phyloP scores from a whole-genome alignment of 1,139 yeast species.

The Yamadazyma songkhlaensis region DNA sequence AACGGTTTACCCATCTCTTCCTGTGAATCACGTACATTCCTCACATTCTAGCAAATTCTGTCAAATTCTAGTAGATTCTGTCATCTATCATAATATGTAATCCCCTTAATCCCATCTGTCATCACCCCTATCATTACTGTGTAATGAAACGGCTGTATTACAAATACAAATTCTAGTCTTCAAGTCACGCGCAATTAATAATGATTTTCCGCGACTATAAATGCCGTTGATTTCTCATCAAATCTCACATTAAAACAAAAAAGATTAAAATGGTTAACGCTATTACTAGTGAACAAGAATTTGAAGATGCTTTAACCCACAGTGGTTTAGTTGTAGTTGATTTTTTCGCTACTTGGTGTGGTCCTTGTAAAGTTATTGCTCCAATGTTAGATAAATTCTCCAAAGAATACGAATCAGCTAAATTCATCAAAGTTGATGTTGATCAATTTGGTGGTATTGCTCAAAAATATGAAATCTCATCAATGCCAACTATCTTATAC shows the following conservation, averaged over 20 bases:
- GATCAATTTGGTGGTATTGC: slow-evolving; percentile 73
- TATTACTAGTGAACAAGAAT: slow-evolving; percentile 44
- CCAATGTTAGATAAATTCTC: slow-evolving; percentile 71
- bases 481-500: slow-evolving; percentile 88
- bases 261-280: slow-evolving; percentile 36
- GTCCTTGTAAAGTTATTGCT: slow-evolving; percentile 85
- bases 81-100: too few relatives aligned
- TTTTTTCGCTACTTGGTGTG: slow-evolving; percentile 91
- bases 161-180: not conserved
- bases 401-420: slow-evolving; percentile 46
- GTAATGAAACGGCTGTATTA: not conserved
- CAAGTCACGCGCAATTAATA: slow-evolving; percentile 7
- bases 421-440: slow-evolving; percentile 57
- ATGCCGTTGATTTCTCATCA: too few relatives aligned
- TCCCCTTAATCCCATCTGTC: too few relatives aligned
- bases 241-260: not conserved
- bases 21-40: too few relatives aligned
- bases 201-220: not conserved
- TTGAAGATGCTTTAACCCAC: slow-evolving; percentile 53
- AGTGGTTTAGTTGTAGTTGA: slow-evolving; percentile 73
- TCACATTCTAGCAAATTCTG: too few relatives aligned
- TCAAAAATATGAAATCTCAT: slow-evolving; percentile 66
- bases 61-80: too few relatives aligned
- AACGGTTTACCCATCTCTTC: too few relatives aligned
- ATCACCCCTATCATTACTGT: too few relatives aligned